Base-by-base conservation (phyloP, 345 rosid species). In the Cochlearia excelsa region DNA sequence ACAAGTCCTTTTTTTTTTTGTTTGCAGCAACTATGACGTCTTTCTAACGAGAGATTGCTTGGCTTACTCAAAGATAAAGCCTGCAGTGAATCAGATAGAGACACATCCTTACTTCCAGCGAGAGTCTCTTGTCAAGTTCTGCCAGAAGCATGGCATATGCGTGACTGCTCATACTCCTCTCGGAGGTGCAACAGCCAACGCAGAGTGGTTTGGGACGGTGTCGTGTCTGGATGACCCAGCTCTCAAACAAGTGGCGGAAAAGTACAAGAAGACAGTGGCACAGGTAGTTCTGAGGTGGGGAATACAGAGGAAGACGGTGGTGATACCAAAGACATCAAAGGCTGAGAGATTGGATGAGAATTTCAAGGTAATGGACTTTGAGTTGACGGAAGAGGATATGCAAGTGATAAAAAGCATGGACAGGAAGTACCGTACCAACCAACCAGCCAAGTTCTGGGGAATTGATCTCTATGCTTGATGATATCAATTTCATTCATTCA, bases 71-170 rank as follows among this genome's bases (percentile, higher is more conserved):
- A 91, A 87, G 72, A 78, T 91, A 74, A 91, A 91, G 74, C 98
- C 98, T 5, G 95, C 90, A 16, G 98, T 91, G 61, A 91, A 91
- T 77, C 98, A 91, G 79, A 76, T 91, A 0, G 96, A 91, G 74
- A 84, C 90, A 5, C 96, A 88, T 54, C 96, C 95, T 37, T 91
- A 88, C 76, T 91, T 91, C 59, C 98, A 91, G 65, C 92, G 98
- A 0, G 90, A 88, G 1, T 88, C 79, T 8, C 96, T 88, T 33
- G 88, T 91, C 44, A 88, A 86, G 46, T 88, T 91, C 78, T 91
- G 95, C 71, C 96, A 79, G 74, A 91, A 91, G 72, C 96, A 88
- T 1, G 92, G 83, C 6, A 72, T 91, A 31, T 79, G 82, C 40
- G 85, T 91, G 30, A 88, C 95, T 0, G 95, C 96, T 27, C 96